Base-by-base conservation (phyloP, 2,329 filamentous ascomycete genomes). In the Ophiobolus disseminans region DNA sequence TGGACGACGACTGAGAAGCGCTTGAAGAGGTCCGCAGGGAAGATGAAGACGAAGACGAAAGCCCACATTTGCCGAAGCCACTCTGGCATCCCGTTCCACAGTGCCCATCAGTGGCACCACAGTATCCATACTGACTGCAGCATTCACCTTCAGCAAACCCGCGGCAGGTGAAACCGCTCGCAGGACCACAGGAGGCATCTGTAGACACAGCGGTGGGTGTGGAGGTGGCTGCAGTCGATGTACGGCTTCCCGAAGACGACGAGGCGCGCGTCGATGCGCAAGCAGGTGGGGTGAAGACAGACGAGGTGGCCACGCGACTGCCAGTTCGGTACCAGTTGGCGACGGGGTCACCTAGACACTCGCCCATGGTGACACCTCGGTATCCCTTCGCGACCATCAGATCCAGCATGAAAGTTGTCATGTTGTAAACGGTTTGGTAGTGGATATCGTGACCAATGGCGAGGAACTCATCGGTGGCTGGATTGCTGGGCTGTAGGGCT, bases 361-460 rank as follows among this genome's bases (percentile, higher is more conserved):
- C 75, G 31, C 77, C 77, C 9, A 79, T 63, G 1, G 75, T 77
- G 6, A 78, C 76, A 16, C 73, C 64, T 40, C 65, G 67, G 68
- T 73, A 78, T 25, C 72, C 72, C 46, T 74, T 70, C 11, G 53
- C 53, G 17, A 57, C 55, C 21, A 72, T 64, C 31, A 53, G 58
- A 14, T 75, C 57, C 20, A 79, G 74, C 66, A 78, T 75, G 51
- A 68, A 75, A 16, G 60, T 64, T 4, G 76, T 75, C 31, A 79
- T 62, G 42, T 70, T 71, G 25, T 69, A 51, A 1, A 74, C 77
- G 3, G 77, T 79, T 60, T 75, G 71, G 37, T 73, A 44, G 48
- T 78, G 74, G 21, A 77, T 78, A 46, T 79, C 77, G 57, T 79
- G 77, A 19, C 67, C 83, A 53, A 86, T 80, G 8, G 79, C 76